Base-by-base conservation (phyloP, 2,329 filamentous ascomycete species). In the Diaporthe batatas region DNA sequence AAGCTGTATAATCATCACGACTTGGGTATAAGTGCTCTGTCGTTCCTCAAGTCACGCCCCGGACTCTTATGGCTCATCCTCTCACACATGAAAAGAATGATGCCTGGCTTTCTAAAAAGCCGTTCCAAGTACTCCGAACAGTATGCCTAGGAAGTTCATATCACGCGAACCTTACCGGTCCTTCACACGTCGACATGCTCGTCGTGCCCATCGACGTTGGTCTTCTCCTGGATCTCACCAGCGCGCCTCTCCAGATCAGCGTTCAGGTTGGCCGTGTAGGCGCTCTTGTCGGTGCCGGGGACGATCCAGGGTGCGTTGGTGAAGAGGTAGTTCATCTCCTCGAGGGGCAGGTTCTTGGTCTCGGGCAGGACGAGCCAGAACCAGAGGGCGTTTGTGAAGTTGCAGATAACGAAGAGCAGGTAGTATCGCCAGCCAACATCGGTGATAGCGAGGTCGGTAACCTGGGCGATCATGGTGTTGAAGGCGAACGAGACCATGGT, bases 401-500 rank as follows among this genome's bases (percentile, higher is more conserved):
- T 93, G 81, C 90, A 91, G 44, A 92, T 75, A 72, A 89, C 84
- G 72, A 86, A 83, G n/a, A 85, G 74, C n/a, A 85, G 81, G 76
- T 87, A 88, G 79, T 81, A 88, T 58, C 79, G 78, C 82, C 84
- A 88, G 68, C 83, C 83, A 59, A 86, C 75, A 36, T 82, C 79
- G 10, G 81, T 80, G 54, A 87, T 83, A 5, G 85, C 85, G 3
- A 90, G 89, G 3, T 88, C 88, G 6, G 76, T 82, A n/a, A 75
- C 62, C 68, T 75, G 73, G 29, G 80, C 81, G n/a, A 70, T 77
- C 75, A 82, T 76, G 59, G 82, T 81, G n/a, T 83, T 94, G 84
- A 93, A 94, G 2, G 92, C 92, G 80, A 93, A 94, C 14, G 87
- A 90, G 0, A 84, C 86, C 92, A 94, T 94, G 6, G 91, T 93